Evolutionary conservation across 768 basidiomycete genomes (phyloP).

Genomic region (Pulveroboletus ravenelii): DNA sequence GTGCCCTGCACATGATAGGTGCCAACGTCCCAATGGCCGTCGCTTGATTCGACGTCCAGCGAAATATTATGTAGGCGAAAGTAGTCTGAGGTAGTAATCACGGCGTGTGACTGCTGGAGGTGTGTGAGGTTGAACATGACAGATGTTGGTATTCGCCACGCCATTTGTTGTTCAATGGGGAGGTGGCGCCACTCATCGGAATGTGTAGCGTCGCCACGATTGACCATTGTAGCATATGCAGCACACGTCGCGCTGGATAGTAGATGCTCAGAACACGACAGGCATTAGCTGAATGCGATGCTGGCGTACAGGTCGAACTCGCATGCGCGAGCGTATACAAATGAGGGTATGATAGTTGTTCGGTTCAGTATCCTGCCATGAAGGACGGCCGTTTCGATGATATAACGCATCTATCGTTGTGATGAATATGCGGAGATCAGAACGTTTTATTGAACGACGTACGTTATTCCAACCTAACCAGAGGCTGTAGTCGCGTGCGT

Average conservation of each 20-base stretch:
- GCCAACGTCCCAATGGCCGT: slow-evolving; percentile 36
- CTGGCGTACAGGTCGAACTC: slow-evolving; percentile 32
- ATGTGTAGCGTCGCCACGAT: slow-evolving; percentile 38
- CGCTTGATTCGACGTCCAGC: slow-evolving; percentile 29
- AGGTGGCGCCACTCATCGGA: slow-evolving; percentile 37
- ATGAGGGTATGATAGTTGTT: slow-evolving; percentile 42
- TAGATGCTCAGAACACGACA: not conserved
- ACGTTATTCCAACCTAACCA: slow-evolving; percentile 52
- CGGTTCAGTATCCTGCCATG: slow-evolving; percentile 42
- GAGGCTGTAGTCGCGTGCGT: slow-evolving; percentile 42
- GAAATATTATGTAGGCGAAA: slow-evolving; percentile 37
- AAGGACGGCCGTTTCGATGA: slow-evolving; percentile 41
- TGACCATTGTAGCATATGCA: slow-evolving; percentile 42
- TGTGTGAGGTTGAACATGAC: slow-evolving; percentile 43
- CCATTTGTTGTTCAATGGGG: slow-evolving; percentile 36
- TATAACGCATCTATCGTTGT: slow-evolving; percentile 41
- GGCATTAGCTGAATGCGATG: not conserved
- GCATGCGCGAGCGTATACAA: slow-evolving; percentile 44
- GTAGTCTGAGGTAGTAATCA: slow-evolving; percentile 40
- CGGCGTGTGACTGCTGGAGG: slow-evolving; percentile 32
- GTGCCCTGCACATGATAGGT: slow-evolving; percentile 29
- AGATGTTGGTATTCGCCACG: slow-evolving; percentile 31
- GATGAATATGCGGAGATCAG: not conserved
- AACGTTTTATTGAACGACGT: not conserved
- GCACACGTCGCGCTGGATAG: slow-evolving; percentile 32